Conservation (phyloP, 2,329 filamentous ascomycete genomes). For the Colletotrichum ledebouriae region DNA sequence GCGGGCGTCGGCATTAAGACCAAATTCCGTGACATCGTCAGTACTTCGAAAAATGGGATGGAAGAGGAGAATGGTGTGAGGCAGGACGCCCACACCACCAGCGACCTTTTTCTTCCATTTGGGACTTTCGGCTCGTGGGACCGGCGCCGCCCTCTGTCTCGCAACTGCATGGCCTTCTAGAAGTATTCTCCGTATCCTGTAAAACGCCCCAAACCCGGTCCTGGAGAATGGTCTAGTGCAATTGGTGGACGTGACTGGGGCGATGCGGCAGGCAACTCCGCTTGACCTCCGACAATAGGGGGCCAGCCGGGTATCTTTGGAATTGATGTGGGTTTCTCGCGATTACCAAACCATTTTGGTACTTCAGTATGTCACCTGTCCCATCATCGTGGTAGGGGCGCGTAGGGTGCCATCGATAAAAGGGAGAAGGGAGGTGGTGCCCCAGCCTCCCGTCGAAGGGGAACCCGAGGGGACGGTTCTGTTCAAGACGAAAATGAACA, state of each 20-base stretch:
- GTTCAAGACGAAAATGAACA: constrained; percentile 35
- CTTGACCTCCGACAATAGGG: constrained; percentile 21
- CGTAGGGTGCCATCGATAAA: constrained; percentile 17
- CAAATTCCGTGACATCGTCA: constrained; percentile 28
- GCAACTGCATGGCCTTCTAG: constrained; percentile 38
- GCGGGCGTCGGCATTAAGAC: constrained; percentile 29
- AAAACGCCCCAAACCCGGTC: constrained; percentile 25
- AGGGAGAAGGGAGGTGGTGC: constrained; percentile 19
- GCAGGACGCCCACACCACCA: not conserved
- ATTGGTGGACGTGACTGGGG: not conserved
- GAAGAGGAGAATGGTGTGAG: constrained; percentile 23
- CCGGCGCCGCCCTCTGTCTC: constrained; percentile 24
- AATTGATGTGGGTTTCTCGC: constrained; percentile 18
- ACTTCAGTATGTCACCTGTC: not conserved
- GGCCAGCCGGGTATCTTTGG: constrained; percentile 22
- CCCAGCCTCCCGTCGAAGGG: constrained; percentile 35
- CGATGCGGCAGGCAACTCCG: constrained; percentile 30
- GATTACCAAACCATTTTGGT: not conserved
- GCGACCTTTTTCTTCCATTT: not conserved
- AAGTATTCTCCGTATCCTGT: constrained; percentile 36
- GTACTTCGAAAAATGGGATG: constrained; percentile 28
- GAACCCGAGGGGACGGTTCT: constrained; percentile 40
- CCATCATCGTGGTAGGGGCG: not conserved
- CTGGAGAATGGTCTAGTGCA: constrained; percentile 21
- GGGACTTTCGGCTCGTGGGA: constrained; percentile 28